Percentiles rank a stretch among this genome's conserved stretches.
Evolutionary conservation across 192 early-diverging fungal species (phyloP).

Genomic region (Borealophlyctis nickersoniae): DNA sequence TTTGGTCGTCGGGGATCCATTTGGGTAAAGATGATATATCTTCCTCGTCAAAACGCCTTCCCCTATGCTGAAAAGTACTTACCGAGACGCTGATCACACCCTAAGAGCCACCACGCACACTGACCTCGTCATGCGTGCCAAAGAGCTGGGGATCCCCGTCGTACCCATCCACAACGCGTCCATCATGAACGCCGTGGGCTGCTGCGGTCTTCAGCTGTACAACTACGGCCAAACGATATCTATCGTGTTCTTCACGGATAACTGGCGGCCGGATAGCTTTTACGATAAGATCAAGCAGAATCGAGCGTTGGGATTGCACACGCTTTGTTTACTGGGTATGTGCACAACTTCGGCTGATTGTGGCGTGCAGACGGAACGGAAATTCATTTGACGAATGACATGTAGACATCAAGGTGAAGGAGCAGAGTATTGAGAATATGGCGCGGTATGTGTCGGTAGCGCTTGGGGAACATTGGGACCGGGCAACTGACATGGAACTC

Average conservation of each 20-base stretch:
- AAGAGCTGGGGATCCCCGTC: conserved; percentile 80
- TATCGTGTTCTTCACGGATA: conserved; percentile 95
- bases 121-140: conserved; percentile 91
- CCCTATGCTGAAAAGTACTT: background rate
- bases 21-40: conserved; percentile 51
- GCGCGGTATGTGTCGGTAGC: conserved; percentile 51
- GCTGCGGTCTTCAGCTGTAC: conserved; percentile 94
- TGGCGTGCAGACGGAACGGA: background rate
- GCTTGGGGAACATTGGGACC: conserved; percentile 3
- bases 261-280: conserved; percentile 95
- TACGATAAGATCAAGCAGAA: conserved; percentile 93
- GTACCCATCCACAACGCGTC: conserved; percentile 97
- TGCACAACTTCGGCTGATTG: background rate
- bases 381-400: background rate
- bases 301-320: conserved; percentile 79
- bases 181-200: conserved; percentile 97
- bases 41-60: background rate
- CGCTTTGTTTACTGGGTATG: conserved; percentile 79
- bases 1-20: conserved; percentile 97
- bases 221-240: conserved; percentile 99
- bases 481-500: background rate
- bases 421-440: conserved; percentile 94
- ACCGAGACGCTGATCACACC: conserved; percentile 4
- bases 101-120: conserved; percentile 98
- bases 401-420: conserved; percentile 96